A percentile compares a stretch with the other conserved stretches of the same genome.
phyloP scores from a whole-genome alignment of 2,329 filamentous ascomycete genomes.

The Talaromyces albobiverticillius region DNA sequence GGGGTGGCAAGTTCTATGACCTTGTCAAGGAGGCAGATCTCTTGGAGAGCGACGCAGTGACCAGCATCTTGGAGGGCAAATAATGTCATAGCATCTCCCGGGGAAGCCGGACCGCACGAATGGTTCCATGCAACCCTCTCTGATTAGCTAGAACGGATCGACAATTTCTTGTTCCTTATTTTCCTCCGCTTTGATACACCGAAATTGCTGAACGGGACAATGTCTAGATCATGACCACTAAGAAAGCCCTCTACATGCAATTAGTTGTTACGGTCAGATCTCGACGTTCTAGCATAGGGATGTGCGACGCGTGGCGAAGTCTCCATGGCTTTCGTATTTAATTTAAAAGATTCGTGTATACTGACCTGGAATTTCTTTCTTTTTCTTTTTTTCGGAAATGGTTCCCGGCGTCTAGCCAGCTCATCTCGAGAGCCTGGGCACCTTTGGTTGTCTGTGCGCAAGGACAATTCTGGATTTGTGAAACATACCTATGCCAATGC shows the following conservation, averaged over 20 bases:
- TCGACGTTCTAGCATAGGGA: not conserved
- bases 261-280: not conserved
- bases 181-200: not conserved
- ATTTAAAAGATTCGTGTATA: not conserved
- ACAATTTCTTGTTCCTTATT: not conserved
- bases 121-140: not conserved
- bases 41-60: slow-evolving; percentile 46
- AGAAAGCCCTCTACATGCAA: not conserved
- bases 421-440: slow-evolving; percentile 1
- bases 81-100: slow-evolving; percentile 8
- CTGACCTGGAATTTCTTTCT: not conserved
- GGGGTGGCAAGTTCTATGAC: slow-evolving; percentile 78
- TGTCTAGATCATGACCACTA: not conserved
- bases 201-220: not conserved
- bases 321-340: not conserved
- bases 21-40: slow-evolving; percentile 89
- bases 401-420: not conserved
- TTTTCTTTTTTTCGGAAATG: not conserved
- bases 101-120: slow-evolving; percentile 5
- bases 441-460: slow-evolving; percentile 3
- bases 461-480: not conserved
- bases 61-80: slow-evolving; percentile 16
- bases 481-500: slow-evolving; percentile 2
- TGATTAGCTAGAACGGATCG: not conserved
- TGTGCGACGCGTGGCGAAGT: not conserved